phyloP scores from a whole-genome alignment of 305 asterid species.

The Petunia hybrid region DNA sequence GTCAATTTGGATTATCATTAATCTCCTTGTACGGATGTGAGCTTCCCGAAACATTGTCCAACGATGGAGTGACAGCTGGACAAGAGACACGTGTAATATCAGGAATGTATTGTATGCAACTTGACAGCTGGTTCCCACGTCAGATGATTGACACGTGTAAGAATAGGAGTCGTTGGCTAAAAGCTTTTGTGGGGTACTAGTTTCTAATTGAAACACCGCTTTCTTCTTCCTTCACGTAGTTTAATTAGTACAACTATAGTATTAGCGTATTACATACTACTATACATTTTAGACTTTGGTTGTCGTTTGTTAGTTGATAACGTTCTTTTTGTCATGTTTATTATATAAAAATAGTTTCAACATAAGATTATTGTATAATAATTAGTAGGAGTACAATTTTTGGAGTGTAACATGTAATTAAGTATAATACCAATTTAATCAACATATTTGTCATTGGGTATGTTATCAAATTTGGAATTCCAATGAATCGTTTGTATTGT shows the following conservation, averaged over 20 bases:
- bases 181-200: not conserved
- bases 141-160: slow-evolving; percentile 37
- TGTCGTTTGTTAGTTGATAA: not conserved
- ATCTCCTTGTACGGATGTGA: slow-evolving; percentile 38
- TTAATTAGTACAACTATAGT: not conserved
- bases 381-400: no score
- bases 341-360: no score
- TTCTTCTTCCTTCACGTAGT: slow-evolving; percentile 22
- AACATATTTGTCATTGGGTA: no score
- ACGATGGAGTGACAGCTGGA: slow-evolving; percentile 39
- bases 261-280: not conserved
- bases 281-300: not conserved
- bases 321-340: not conserved
- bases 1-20: not conserved
- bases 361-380: no score
- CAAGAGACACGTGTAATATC: slow-evolving; percentile 21
- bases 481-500: no score
- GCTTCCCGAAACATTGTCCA: not conserved
- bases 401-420: no score
- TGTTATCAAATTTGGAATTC: no score
- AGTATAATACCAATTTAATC: no score
- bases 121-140: slow-evolving; percentile 42
- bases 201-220: not conserved
- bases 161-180: not conserved
- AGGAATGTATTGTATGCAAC: slow-evolving; percentile 28